Conservation (phyloP, 805 yeast genomes). For the Ogataea ramenticola region DNA sequence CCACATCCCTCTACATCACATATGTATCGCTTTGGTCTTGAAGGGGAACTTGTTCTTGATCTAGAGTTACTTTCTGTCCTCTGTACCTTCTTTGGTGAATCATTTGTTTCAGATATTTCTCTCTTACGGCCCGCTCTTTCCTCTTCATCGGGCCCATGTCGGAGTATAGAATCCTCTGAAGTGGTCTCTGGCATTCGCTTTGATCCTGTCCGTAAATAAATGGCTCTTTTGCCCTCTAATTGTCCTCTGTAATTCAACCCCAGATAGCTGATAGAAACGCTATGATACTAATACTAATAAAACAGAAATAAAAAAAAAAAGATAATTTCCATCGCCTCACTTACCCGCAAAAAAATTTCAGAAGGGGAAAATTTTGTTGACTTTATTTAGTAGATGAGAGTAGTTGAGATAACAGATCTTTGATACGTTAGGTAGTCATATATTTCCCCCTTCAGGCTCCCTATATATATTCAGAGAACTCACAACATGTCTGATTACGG, state of each 20-base stretch:
- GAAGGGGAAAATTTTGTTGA: background rate
- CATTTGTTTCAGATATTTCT: background rate
- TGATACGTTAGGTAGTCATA: no score
- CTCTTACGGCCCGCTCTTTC: background rate
- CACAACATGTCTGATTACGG: slow-evolving; percentile 46
- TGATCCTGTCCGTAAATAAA: no score
- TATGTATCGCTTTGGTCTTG: slow-evolving; percentile 43
- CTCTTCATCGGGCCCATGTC: background rate
- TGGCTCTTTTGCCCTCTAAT: no score
- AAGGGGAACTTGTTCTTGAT: slow-evolving; percentile 23
- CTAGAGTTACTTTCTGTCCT: slow-evolving; percentile 12
- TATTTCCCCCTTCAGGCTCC: no score
- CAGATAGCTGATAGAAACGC: no score
- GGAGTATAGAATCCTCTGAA: background rate
- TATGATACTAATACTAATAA: no score
- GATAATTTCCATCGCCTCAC: background rate
- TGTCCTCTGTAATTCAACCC: no score
- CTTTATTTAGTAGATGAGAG: background rate
- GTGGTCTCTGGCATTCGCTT: background rate
- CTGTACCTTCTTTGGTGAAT: background rate
- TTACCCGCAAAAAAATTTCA: slow-evolving; percentile 1
- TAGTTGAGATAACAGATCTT: background rate
- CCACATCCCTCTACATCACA: slow-evolving; percentile 65
- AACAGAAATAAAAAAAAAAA: no score
- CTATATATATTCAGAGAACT: no score